A percentile compares a stretch with the other conserved stretches of the same genome.
Evolutionary conservation across 345 rosid species (phyloP).

Genomic region (Limnanthes douglasii): DNA sequence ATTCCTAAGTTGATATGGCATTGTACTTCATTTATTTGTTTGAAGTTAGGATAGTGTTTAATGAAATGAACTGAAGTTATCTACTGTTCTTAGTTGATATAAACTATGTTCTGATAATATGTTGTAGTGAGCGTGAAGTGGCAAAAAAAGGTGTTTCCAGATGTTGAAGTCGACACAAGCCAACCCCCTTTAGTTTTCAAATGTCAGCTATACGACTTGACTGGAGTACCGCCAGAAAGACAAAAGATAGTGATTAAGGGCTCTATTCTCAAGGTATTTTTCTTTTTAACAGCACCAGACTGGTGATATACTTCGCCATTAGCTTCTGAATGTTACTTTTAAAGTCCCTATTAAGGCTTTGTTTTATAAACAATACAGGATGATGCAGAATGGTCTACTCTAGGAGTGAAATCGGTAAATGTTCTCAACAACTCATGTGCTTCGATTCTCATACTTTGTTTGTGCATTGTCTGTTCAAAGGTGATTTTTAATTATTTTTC

Average conservation of each 20-base stretch:
- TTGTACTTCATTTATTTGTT: not conserved
- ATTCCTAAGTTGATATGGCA: not conserved
- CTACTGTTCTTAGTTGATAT: too few relatives aligned
- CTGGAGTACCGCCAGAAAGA: slow-evolving; percentile 92
- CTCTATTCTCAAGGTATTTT: slow-evolving; percentile 67
- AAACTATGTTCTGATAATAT: slow-evolving; percentile 5
- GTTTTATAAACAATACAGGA: slow-evolving; percentile 34
- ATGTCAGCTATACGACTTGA: slow-evolving; percentile 74
- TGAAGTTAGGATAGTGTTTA: not conserved
- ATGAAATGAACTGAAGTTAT: too few relatives aligned
- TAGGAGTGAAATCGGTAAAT: slow-evolving; percentile 71
- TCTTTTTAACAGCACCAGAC: not conserved
- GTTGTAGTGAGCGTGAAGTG: slow-evolving; percentile 78
- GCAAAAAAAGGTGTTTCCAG: slow-evolving; percentile 77
- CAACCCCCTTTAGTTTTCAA: slow-evolving; percentile 82
- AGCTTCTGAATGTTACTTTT: slow-evolving; percentile 3
- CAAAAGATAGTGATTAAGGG: slow-evolving; percentile 99
- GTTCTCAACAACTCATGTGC: too few relatives aligned
- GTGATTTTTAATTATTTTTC: not conserved
- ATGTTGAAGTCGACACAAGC: slow-evolving; percentile 66
- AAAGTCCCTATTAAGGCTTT: not conserved
- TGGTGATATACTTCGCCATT: not conserved
- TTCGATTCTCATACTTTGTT: too few relatives aligned
- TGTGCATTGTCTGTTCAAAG: too few relatives aligned
- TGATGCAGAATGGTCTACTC: slow-evolving; percentile 75